Percentiles rank a stretch among this genome's conserved stretches.
These are phyloP conservation scores for Pleurotus cornucopiae DNA, from an alignment of 768 basidiomycete genomes.

Conservation along the genomic window DNA sequence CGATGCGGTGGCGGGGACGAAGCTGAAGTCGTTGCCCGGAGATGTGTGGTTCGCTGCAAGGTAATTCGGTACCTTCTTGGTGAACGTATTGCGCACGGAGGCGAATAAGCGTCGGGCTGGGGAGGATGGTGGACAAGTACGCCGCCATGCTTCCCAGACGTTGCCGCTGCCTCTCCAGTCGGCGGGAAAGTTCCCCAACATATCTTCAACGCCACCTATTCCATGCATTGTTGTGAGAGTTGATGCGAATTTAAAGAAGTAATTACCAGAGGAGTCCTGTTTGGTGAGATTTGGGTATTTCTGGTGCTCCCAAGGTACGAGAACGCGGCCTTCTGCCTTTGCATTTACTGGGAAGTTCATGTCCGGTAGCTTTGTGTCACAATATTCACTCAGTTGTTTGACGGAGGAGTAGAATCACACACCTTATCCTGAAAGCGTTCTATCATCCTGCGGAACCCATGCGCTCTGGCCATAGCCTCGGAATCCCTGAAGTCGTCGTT, in stretches of 20 bases:
- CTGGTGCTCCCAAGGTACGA: constrained; percentile 91
- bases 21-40: constrained; percentile 57
- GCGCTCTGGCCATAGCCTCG: constrained; percentile 75
- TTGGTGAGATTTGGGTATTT: constrained; percentile 65
- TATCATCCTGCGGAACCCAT: constrained; percentile 74
- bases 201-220: constrained; percentile 46
- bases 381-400: constrained; percentile 1
- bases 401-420: constrained; percentile 14
- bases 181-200: constrained; percentile 50
- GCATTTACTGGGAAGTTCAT: constrained; percentile 95
- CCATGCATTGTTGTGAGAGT: constrained; percentile 12
- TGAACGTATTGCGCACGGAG: constrained; percentile 57
- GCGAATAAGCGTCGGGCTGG: constrained; percentile 81
- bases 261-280: constrained; percentile 37
- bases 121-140: constrained; percentile 80
- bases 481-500: constrained; percentile 59
- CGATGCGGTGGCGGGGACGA: constrained; percentile 57
- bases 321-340: constrained; percentile 88
- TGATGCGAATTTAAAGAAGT: not conserved
- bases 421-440: constrained; percentile 65
- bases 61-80: constrained; percentile 16
- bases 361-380: constrained; percentile 66
- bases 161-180: constrained; percentile 84
- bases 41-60: constrained; percentile 16
- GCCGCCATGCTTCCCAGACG: constrained; percentile 93